Evolutionary conservation across 495 filamentous ascomycete species (phyloP).

Genomic region (Penicillium nucicola): DNA sequence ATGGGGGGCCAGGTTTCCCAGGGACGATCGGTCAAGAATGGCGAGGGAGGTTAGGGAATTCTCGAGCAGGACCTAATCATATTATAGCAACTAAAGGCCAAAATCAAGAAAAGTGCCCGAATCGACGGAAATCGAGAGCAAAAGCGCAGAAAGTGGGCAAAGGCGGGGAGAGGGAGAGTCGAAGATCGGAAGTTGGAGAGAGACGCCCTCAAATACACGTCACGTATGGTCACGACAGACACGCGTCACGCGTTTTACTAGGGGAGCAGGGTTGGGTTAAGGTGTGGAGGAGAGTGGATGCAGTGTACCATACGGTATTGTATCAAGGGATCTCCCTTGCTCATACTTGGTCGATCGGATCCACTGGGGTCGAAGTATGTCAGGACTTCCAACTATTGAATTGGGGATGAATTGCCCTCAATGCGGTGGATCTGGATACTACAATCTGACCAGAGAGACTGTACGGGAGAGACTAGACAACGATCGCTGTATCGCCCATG

Average conservation of each 20-base stretch:
- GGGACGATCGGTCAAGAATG: too few species aligned
- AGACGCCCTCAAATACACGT: constrained; percentile 11
- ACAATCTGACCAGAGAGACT: too few species aligned
- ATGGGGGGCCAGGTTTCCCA: not conserved
- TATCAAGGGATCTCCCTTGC: too few species aligned
- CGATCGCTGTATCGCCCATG: too few species aligned
- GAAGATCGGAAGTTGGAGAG: constrained; percentile 23
- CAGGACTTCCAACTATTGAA: too few species aligned
- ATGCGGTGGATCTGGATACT: too few species aligned
- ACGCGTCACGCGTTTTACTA: constrained; percentile 32
- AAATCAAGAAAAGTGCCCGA: not conserved
- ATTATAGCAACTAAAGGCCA: not conserved
- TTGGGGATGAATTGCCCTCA: too few species aligned
- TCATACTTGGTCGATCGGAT: not conserved
- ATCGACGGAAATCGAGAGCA: not conserved
- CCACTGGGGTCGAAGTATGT: too few species aligned
- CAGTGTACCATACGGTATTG: not conserved
- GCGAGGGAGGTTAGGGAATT: too few species aligned
- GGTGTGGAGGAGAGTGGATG: not conserved
- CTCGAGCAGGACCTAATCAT: too few species aligned
- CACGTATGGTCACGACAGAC: constrained; percentile 28
- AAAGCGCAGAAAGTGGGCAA: not conserved
- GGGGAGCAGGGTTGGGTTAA: not conserved
- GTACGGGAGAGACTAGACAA: too few species aligned
- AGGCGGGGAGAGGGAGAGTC: constrained; percentile 14